These are phyloP conservation scores for Neophaeococcomyces mojaviensis DNA, from an alignment of 2,329 filamentous ascomycete species.

Conservation along the genomic window DNA sequence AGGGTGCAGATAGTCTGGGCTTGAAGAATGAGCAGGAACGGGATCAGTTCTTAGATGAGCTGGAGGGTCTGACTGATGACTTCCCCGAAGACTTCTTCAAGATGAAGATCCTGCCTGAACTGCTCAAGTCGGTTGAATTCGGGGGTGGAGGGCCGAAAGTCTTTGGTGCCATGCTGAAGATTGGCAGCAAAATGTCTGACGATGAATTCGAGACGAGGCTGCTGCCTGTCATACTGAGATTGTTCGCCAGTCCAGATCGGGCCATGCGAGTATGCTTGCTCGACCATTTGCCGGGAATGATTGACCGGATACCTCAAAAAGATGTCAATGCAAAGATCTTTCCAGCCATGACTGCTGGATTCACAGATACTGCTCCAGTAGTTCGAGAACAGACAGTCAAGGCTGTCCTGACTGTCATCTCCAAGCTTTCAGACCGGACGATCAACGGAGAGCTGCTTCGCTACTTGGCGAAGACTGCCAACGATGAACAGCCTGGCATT, in stretches of 20 bases:
- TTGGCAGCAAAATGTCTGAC: constrained; percentile 73
- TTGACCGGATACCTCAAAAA: constrained; percentile 80
- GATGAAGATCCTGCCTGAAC: constrained; percentile 87
- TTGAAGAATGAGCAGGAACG: constrained; percentile 78
- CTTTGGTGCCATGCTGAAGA: constrained; percentile 80
- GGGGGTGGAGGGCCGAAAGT: constrained; percentile 91
- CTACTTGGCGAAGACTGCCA: constrained; percentile 89
- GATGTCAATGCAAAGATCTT: constrained; percentile 95
- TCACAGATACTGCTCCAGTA: constrained; percentile 82
- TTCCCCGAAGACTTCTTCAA: constrained; percentile 98
- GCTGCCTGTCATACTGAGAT: constrained; percentile 74
- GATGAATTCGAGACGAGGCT: constrained; percentile 85
- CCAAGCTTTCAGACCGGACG: constrained; percentile 82
- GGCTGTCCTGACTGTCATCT: constrained; percentile 77
- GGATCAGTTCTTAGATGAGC: constrained; percentile 72
- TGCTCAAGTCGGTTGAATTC: constrained; percentile 98
- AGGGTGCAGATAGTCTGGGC: constrained; percentile 86
- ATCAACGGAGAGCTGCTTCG: constrained; percentile 89
- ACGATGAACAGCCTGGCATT: constrained; percentile 95
- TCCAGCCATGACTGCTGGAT: constrained; percentile 87
- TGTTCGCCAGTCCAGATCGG: constrained; percentile 86
- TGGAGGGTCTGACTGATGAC: constrained; percentile 81
- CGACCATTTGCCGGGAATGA: constrained; percentile 83
- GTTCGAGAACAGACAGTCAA: constrained; percentile 95
- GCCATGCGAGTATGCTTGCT: constrained; percentile 85